Percentiles rank a stretch among this genome's conserved stretches.
phyloP scores from a whole-genome alignment of 768 basidiomycete genomes.

The Lactarius evosmus region DNA sequence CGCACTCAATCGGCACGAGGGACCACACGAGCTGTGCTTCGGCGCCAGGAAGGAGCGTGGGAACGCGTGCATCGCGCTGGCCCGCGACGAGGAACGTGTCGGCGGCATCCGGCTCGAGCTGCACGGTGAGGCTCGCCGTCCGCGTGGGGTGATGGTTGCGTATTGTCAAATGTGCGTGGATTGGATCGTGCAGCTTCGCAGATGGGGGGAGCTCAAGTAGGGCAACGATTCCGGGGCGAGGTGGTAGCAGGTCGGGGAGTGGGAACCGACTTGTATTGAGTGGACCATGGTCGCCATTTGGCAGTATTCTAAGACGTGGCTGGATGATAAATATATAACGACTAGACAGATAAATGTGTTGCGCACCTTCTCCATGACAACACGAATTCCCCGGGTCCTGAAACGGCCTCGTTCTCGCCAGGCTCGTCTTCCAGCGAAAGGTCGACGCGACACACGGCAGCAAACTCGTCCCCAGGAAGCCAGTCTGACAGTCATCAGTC shows the following conservation, averaged over 20 bases:
- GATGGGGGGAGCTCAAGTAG: constrained; percentile 59
- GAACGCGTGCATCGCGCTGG: constrained; percentile 58
- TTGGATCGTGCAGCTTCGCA: constrained; percentile 60
- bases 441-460: constrained; percentile 51
- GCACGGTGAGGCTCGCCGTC: constrained; percentile 66
- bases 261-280: constrained; percentile 48
- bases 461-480: constrained; percentile 62
- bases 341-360: constrained; percentile 8
- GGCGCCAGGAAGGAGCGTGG: constrained; percentile 68
- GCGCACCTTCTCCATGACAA: constrained; percentile 63
- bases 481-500: constrained; percentile 45
- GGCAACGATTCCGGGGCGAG: constrained; percentile 61
- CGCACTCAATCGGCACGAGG: constrained; percentile 72
- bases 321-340: constrained; percentile 11
- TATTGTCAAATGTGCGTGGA: constrained; percentile 53
- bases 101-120: constrained; percentile 62
- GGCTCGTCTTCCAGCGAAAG: constrained; percentile 44
- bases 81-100: constrained; percentile 86
- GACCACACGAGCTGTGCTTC: constrained; percentile 67
- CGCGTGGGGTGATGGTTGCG: constrained; percentile 64
- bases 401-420: constrained; percentile 35
- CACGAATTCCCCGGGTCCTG: constrained; percentile 56
- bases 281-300: constrained; percentile 44
- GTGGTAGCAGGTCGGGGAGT: constrained; percentile 62
- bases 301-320: constrained; percentile 41